A percentile compares a stretch with the other conserved stretches of the same genome.
Evolutionary conservation across 2,329 filamentous ascomycete species (phyloP).

Genomic region (Pyrenophora tritici-repentis): DNA sequence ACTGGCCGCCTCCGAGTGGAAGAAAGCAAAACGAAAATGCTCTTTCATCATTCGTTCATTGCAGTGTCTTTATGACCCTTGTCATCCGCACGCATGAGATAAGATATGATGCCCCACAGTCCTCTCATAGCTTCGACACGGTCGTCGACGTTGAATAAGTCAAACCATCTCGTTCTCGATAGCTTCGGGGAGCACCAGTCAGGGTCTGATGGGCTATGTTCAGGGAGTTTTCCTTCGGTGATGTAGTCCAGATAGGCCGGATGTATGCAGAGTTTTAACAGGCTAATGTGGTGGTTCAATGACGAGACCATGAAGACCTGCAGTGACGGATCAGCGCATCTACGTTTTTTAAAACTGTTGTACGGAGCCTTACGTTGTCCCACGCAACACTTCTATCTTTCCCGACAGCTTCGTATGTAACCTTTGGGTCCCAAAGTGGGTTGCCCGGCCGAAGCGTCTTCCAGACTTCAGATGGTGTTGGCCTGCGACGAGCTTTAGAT

Average conservation of each 20-base stretch:
- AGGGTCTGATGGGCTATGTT: slow-evolving; percentile 29
- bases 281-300: slow-evolving; percentile 65
- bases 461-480: slow-evolving; percentile 58
- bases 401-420: slow-evolving; percentile 62
- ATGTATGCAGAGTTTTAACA: slow-evolving; percentile 64
- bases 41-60: slow-evolving; percentile 7
- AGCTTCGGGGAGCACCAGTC: slow-evolving; percentile 59
- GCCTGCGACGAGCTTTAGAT: slow-evolving; percentile 46
- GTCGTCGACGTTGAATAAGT: slow-evolving; percentile 60
- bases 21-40: not conserved
- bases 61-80: slow-evolving; percentile 4
- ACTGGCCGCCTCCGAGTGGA: not conserved
- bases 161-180: slow-evolving; percentile 63
- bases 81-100: slow-evolving; percentile 48
- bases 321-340: slow-evolving; percentile 14
- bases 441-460: slow-evolving; percentile 57
- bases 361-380: slow-evolving; percentile 58
- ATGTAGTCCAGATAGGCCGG: slow-evolving; percentile 61
- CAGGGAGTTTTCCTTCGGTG: slow-evolving; percentile 49
- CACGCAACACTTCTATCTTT: slow-evolving; percentile 53
- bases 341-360: not conserved
- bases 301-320: slow-evolving; percentile 67
- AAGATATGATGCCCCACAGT: slow-evolving; percentile 63
- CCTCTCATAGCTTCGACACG: slow-evolving; percentile 61
- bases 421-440: slow-evolving; percentile 61